Conservation (phyloP, 2,329 filamentous ascomycete species). For the Curvularia eragrostidis region DNA sequence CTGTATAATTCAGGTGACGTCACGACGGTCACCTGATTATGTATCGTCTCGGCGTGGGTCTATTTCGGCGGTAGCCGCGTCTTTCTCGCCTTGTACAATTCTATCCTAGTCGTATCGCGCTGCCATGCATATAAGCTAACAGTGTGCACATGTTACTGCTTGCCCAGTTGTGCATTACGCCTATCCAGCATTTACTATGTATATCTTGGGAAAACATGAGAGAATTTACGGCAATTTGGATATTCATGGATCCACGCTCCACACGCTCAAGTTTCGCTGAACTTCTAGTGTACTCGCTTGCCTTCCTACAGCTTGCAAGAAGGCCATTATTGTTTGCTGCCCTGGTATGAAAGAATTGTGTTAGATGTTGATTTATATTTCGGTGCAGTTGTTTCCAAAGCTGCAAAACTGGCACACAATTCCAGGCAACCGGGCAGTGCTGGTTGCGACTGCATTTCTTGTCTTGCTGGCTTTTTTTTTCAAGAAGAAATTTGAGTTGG, state of each 20-base stretch:
- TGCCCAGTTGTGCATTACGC: neutral
- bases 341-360: no score
- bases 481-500: conserved; percentile 66
- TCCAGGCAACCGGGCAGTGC: no score
- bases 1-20: conserved; percentile 7
- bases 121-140: neutral
- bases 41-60: neutral
- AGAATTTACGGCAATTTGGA: neutral
- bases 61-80: neutral
- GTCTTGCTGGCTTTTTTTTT: no score
- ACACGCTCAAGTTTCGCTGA: neutral
- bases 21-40: conserved; percentile 21
- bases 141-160: neutral
- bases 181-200: no score
- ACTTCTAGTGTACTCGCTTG: conserved; percentile 48
- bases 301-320: conserved; percentile 73
- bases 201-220: no score
- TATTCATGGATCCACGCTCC: neutral
- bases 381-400: no score
- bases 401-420: no score
- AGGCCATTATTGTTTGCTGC: no score
- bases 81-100: neutral
- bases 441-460: no score
- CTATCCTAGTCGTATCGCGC: neutral
- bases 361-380: no score